These are phyloP conservation scores for Pseudogymnoascus sp. DNA, from an alignment of 2,329 filamentous ascomycete genomes.

Conservation along the genomic window DNA sequence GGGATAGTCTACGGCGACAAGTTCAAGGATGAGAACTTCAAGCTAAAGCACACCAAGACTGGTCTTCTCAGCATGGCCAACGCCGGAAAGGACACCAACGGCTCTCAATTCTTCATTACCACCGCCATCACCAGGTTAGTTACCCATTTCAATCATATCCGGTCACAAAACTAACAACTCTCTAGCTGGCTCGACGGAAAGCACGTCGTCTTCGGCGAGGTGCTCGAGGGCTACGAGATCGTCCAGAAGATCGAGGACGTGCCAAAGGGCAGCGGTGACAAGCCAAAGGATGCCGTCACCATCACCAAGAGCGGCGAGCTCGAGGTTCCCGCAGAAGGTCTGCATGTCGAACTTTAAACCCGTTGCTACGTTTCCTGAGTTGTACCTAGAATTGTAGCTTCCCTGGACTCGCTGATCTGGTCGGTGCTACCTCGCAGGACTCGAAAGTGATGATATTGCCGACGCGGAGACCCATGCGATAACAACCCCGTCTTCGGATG, in stretches of 20 bases:
- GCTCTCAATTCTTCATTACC: conserved; percentile 87
- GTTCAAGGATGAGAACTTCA: conserved; percentile 90
- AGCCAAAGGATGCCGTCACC: conserved; percentile 61
- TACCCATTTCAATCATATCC: not conserved
- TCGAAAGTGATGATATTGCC: conserved; percentile 26
- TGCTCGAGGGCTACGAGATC: conserved; percentile 76
- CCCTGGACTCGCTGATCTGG: conserved; percentile 26
- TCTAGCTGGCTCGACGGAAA: conserved; percentile 69
- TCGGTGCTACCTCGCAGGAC: conserved; percentile 23
- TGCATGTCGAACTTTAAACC: conserved; percentile 77
- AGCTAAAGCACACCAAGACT: conserved; percentile 84
- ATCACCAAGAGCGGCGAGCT: conserved; percentile 80
- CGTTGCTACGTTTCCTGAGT: conserved; percentile 21
- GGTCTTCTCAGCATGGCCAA: conserved; percentile 81
- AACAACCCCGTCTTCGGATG: conserved; percentile 18
- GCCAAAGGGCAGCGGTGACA: conserved; percentile 58
- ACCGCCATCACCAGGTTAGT: conserved; percentile 67
- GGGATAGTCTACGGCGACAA: conserved; percentile 68
- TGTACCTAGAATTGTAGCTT: conserved; percentile 12
- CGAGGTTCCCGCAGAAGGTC: conserved; percentile 81
- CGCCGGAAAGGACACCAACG: conserved; percentile 76
- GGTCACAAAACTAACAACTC: conserved; percentile 19
- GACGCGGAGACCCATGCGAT: conserved; percentile 19
- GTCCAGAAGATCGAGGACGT: conserved; percentile 71
- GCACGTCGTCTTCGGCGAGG: conserved; percentile 84